Conservation (phyloP, 2,329 filamentous ascomycete genomes). For the Epicoccum sorghinum region DNA sequence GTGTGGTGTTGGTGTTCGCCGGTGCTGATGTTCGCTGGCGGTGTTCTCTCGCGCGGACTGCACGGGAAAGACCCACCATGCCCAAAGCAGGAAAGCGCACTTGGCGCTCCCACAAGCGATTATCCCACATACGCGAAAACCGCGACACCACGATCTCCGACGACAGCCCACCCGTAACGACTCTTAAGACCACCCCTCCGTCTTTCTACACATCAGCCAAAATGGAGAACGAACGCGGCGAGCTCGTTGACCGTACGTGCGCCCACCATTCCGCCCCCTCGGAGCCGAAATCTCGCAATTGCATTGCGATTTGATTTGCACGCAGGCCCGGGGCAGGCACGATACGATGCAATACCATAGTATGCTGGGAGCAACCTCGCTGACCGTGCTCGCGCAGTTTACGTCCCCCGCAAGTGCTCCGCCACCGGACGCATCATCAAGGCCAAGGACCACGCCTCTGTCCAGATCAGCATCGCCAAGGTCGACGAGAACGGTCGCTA, state of each 20-base stretch:
- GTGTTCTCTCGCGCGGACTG: no score
- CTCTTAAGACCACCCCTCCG: constrained; percentile 31
- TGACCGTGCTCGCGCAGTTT: constrained; percentile 30
- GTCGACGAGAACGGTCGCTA: constrained; percentile 98
- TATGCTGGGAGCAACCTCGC: neutral
- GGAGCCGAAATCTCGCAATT: constrained; percentile 1
- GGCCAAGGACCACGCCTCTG: constrained; percentile 98
- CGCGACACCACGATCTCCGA: constrained; percentile 16
- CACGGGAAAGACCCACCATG: no score
- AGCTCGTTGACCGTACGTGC: constrained; percentile 84
- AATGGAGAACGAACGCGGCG: constrained; percentile 99
- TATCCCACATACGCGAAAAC: constrained; percentile 15
- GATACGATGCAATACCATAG: no score
- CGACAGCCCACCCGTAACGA: constrained; percentile 35
- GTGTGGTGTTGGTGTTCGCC: neutral
- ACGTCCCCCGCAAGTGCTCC: constrained; percentile 52
- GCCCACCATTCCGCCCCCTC: neutral
- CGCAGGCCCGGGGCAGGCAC: neutral
- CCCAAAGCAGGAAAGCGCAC: constrained; percentile 6
- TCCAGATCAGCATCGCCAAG: constrained; percentile 96
- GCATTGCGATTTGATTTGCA: constrained; percentile 3
- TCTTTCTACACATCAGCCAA: constrained; percentile 53
- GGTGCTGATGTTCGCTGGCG: neutral
- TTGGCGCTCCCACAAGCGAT: constrained; percentile 12
- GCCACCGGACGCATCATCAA: constrained; percentile 91